Percentiles rank a stretch among this genome's conserved stretches.
phyloP scores from a whole-genome alignment of 345 rosid genomes.

The Citropsis articulata region DNA sequence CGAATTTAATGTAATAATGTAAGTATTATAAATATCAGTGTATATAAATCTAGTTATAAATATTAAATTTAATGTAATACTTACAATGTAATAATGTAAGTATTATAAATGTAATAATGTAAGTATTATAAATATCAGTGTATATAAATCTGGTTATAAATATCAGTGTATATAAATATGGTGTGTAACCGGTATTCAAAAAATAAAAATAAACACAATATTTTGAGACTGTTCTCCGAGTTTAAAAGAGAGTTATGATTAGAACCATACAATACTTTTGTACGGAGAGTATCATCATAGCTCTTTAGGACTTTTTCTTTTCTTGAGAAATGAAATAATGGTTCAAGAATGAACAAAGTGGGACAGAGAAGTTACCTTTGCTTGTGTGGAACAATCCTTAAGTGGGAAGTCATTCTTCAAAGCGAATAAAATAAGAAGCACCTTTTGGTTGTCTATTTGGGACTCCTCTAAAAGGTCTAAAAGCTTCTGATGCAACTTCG shows the following conservation, averaged over 20 bases:
- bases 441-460: constrained; percentile 61
- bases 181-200: too few species aligned
- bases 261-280: not conserved
- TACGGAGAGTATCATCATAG: not conserved
- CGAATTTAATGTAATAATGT: too few species aligned
- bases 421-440: constrained; percentile 51
- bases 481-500: constrained; percentile 54
- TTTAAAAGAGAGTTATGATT: not conserved
- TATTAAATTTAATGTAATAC: too few species aligned
- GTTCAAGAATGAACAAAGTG: not conserved
- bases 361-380: constrained; percentile 31
- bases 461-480: constrained; percentile 32
- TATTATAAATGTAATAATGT: too few species aligned
- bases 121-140: too few species aligned
- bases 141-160: too few species aligned
- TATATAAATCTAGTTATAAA: too few species aligned
- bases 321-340: not conserved
- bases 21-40: too few species aligned
- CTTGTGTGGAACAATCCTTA: constrained; percentile 46
- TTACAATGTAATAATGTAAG: too few species aligned
- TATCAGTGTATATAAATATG: too few species aligned
- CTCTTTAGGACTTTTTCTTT: not conserved
- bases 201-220: too few species aligned
- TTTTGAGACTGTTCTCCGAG: not conserved
- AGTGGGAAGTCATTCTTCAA: constrained; percentile 56